Percentiles rank a stretch among this genome's conserved stretches.
phyloP scores from a whole-genome alignment of 306 rosid species.

The Cucurbita ficifolia region DNA sequence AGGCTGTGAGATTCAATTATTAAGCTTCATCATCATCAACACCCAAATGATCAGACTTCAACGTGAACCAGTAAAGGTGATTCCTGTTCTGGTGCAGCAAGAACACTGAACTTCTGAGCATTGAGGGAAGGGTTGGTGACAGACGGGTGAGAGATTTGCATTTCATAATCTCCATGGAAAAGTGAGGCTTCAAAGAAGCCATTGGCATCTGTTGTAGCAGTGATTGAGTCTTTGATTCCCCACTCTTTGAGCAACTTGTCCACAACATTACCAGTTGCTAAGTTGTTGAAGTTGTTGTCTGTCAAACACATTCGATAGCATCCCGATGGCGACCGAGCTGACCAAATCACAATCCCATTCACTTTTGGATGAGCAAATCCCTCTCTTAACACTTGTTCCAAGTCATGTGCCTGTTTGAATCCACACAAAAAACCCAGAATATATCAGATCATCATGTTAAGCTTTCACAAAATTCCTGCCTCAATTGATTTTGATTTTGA shows the following conservation, averaged over 20 bases:
- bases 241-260: constrained; percentile 50
- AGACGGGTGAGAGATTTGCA: constrained; percentile 14
- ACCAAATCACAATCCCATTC: constrained; percentile 52
- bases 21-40: no score
- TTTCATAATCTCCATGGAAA: constrained; percentile 31
- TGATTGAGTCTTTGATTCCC: constrained; percentile 12
- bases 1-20: no score
- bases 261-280: constrained; percentile 50
- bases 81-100: not conserved
- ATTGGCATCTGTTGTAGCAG: constrained; percentile 14
- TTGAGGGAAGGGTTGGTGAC: constrained; percentile 4
- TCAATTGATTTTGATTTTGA: not conserved
- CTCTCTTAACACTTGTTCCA: constrained; percentile 54
- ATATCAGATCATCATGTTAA: not conserved
- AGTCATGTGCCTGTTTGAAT: constrained; percentile 18
- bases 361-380: constrained; percentile 45
- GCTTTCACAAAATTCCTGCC: not conserved
- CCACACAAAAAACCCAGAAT: not conserved
- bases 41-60: not conserved
- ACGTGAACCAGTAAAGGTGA: not conserved
- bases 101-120: not conserved
- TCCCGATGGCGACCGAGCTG: constrained; percentile 31
- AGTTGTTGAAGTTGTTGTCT: constrained; percentile 47
- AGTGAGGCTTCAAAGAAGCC: constrained; percentile 27
- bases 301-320: constrained; percentile 44